Conservation (phyloP, 2,329 filamentous ascomycete species). For the Epichloe aotearoae region DNA sequence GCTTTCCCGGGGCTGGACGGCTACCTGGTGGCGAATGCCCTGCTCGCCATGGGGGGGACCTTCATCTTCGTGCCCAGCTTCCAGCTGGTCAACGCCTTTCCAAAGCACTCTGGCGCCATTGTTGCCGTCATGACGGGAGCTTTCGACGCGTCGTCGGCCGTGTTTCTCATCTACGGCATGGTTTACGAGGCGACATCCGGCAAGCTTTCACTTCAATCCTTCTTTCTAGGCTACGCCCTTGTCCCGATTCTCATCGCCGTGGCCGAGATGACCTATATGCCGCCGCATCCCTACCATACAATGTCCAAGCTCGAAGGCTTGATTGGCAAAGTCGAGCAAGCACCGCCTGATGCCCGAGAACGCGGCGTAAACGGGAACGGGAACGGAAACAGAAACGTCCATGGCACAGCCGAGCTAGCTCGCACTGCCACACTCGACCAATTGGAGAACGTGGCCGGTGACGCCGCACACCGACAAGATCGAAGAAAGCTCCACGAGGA, state of each 20-base stretch:
- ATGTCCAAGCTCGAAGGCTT: not conserved
- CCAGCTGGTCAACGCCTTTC: slow-evolving; percentile 75
- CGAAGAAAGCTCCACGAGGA: slow-evolving; percentile 21
- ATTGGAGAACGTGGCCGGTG: not conserved
- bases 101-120: slow-evolving; percentile 62
- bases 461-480: not conserved
- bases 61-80: slow-evolving; percentile 76
- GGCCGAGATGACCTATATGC: not conserved
- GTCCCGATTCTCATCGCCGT: not conserved
- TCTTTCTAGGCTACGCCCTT: not conserved
- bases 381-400: not conserved
- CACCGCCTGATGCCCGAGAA: not conserved
- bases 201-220: not conserved
- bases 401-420: not conserved
- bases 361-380: not conserved
- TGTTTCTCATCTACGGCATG: slow-evolving; percentile 64
- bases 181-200: slow-evolving; percentile 46
- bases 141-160: slow-evolving; percentile 69
- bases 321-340: not conserved
- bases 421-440: not conserved
- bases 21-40: slow-evolving; percentile 59
- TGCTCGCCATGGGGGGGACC: slow-evolving; percentile 61
- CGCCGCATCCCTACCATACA: not conserved
- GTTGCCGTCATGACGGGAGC: slow-evolving; percentile 68
- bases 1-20: slow-evolving; percentile 54